Evolutionary conservation across 768 basidiomycete species (phyloP), one percentile per base, ranked within the genome.

Genomic region (Lactifluus volemus): DNA sequence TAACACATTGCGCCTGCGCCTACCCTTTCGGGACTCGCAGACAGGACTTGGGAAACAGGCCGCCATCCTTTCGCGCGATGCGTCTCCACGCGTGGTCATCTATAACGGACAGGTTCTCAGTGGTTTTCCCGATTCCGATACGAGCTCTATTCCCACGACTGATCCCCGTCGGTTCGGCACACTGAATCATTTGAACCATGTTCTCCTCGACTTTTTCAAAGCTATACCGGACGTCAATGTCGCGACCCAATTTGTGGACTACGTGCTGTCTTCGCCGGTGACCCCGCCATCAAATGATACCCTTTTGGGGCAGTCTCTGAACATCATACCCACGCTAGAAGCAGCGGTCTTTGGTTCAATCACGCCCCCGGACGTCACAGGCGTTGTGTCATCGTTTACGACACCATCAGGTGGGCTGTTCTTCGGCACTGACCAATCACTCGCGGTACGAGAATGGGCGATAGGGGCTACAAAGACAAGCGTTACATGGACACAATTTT

Each of bases 261-360:
- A 77, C 65, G 73, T 86, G 42, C 70, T 84, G 15, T 72, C 73
- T 5, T 69, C 70, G 15, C 66, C 70, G 10, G 70, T 73, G 14
- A 69, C 72, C 11, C 79, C 82, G 8, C 81, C 82, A 4, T 65
- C 73, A 4, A 70, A 70, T 19, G 67, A 73, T 29, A 75, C 80
- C 10, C 44, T 70, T 14, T 70, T 83, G 5, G 76, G 72, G 56
- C 67, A 72, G 54, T 73, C 76, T 3, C 66, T 84, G n/a, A 63
- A 75, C 11, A 67, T 72, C 1, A 72, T 86, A 49, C 85, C 84
- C 25, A 62, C 72, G 1, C 67, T 88, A 39, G 85, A 86, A 70
- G 81, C 85, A 4, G 84, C 83, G 1, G 67, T 86, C n/a, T 86
- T 86, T 68, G 85, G 85, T 6, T 73, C 77, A 14, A 69, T 86